Conservation (phyloP, 2,329 filamentous ascomycete species). For the Cercospora sp. region DNA sequence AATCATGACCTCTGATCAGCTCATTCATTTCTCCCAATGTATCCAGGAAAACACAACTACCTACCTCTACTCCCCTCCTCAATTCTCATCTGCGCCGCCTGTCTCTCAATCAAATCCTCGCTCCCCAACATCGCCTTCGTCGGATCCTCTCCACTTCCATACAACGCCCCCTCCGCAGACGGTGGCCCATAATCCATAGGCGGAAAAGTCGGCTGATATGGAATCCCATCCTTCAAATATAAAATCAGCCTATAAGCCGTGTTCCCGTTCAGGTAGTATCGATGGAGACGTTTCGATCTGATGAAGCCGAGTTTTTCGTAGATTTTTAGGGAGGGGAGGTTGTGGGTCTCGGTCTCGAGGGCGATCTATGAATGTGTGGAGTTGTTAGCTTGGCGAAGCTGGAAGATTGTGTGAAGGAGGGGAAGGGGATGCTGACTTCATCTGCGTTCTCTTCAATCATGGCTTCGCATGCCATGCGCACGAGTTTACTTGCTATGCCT, state of each 20-base stretch:
- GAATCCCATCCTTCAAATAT: conserved; percentile 66
- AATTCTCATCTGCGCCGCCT: conserved; percentile 34
- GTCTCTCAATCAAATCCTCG: conserved; percentile 33
- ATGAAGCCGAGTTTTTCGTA: conserved; percentile 93
- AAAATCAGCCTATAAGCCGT: conserved; percentile 88
- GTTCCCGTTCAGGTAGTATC: conserved; percentile 96
- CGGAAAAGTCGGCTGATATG: conserved; percentile 41
- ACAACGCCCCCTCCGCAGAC: conserved; percentile 29
- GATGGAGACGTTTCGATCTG: conserved; percentile 85
- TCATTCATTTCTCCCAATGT: neutral
- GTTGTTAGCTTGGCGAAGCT: too few relatives aligned
- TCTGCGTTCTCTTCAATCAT: conserved; percentile 85
- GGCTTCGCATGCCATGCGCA: conserved; percentile 85
- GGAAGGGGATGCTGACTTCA: conserved; percentile 55
- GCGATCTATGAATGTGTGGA: too few relatives aligned
- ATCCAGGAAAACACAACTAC: too few relatives aligned
- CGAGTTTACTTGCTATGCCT: conserved; percentile 82
- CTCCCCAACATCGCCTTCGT: conserved; percentile 4
- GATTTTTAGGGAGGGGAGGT: conserved; percentile 82
- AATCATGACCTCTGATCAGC: neutral
- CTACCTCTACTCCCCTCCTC: conserved; percentile 24
- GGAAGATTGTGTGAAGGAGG: too few relatives aligned
- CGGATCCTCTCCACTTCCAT: conserved; percentile 26
- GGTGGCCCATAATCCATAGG: conserved; percentile 29
- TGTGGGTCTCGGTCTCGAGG: conserved; percentile 92